Evolutionary conservation across 441 rosid genomes (phyloP).

Genomic region (Populus trichocarpa): DNA sequence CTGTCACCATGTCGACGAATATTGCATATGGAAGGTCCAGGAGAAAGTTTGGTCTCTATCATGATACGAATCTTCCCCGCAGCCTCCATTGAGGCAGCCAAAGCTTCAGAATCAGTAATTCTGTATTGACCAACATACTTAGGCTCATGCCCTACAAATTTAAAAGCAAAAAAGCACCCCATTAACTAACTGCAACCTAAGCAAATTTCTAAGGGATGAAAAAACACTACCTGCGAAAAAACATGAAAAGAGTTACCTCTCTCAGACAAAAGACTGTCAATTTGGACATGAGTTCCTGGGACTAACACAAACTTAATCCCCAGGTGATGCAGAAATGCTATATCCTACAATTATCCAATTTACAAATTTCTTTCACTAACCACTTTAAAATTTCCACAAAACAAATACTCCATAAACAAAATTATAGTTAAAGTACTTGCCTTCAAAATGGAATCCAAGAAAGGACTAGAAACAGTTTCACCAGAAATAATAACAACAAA

Average conservation of each 20-base stretch:
- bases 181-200: constrained; percentile 12
- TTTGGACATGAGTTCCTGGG: constrained; percentile 87
- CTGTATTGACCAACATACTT: constrained; percentile 72
- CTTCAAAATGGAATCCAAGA: constrained; percentile 69
- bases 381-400: not conserved
- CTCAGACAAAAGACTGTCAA: constrained; percentile 74
- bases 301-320: constrained; percentile 83
- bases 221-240: not conserved
- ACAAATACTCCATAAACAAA: not conserved
- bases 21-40: constrained; percentile 85
- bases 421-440: constrained; percentile 21
- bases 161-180: constrained; percentile 1
- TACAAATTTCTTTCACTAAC: not conserved
- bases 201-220: not conserved
- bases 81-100: constrained; percentile 87
- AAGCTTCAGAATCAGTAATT: constrained; percentile 72
- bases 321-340: constrained; percentile 87
- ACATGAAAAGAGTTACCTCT: constrained; percentile 46
- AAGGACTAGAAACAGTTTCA: constrained; percentile 59
- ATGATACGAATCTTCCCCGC: constrained; percentile 77
- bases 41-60: constrained; percentile 91
- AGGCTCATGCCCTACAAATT: constrained; percentile 57
- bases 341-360: constrained; percentile 50
- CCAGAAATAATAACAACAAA: constrained; percentile 78
- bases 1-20: constrained; percentile 87